These are phyloP conservation scores for Leptodontidium sp. DNA, from an alignment of 2,329 filamentous ascomycete genomes.

Conservation along the genomic window DNA sequence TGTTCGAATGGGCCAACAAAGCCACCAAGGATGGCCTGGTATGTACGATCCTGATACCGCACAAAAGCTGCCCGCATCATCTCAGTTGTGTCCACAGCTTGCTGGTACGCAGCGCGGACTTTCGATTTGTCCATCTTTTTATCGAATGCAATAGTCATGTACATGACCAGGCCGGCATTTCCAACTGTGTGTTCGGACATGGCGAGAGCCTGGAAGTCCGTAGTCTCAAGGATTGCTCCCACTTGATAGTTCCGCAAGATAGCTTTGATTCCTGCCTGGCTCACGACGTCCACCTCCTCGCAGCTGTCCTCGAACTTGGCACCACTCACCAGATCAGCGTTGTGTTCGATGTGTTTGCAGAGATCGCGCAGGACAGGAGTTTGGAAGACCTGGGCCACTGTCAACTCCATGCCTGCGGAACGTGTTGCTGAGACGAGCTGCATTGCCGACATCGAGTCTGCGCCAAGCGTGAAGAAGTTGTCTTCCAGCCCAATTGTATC, in stretches of 20 bases:
- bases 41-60: background rate
- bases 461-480: slow-evolving; percentile 1
- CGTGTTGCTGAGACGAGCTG: background rate
- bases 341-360: no score
- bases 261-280: no score
- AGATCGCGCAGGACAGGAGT: no score
- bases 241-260: no score
- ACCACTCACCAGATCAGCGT: no score
- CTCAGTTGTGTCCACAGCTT: background rate
- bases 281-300: no score
- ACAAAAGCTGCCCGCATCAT: background rate
- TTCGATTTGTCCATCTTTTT: background rate
- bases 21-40: background rate
- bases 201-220: no score
- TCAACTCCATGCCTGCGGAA: no score
- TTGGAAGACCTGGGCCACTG: no score
- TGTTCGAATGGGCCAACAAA: background rate
- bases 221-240: no score
- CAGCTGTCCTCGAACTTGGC: no score
- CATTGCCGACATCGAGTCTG: background rate
- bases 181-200: no score
- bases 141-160: background rate
- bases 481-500: slow-evolving; percentile 12
- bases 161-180: background rate
- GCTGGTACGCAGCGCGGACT: background rate